Base-by-base conservation (phyloP, 2,329 filamentous ascomycete species). In the Ophiostoma ulmi region DNA sequence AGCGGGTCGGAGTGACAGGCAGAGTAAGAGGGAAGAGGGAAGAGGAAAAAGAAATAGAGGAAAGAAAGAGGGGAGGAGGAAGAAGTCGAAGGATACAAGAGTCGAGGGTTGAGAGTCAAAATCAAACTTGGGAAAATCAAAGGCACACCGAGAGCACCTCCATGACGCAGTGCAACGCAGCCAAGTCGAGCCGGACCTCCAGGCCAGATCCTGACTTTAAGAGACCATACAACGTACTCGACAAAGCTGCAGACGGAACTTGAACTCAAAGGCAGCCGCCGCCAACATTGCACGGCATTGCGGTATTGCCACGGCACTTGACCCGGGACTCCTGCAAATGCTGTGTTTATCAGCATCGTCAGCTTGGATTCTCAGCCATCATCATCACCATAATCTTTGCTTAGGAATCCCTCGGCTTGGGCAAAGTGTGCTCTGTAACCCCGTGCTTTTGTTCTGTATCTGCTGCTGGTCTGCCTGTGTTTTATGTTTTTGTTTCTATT, bases 221-320 rank as follows among this genome's bases (percentile, higher is more conserved):
- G 17, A 20, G 31, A 31, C 31, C 31, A 31, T 31, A 4, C 31
- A 31, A 31, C 2, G 31, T 5, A 48, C 44, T 48, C 20, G 20
- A 5, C 17, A 48, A n/a, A 48, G 6, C 44, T 26, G n/a, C 39
- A 44, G 52, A n/a, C n/a, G 22, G 52, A 31, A 26, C 44, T 48
- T 48, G 44, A 10, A 10, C n/a, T 20, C n/a, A 48, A 20, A n/a
- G 44, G 44, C 44, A 48, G 44, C 44, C 44, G n/a, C 52, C 52
- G 26, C 58, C 58, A 63, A 7, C 58, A 35, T 35, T 7, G 17
- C 58, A 63, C 58, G 58, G 26, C 58, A 35, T 35, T 26, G 26
- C 58, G 58, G 58, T 36, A 61, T 63, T 63, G 26, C 58, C 58
- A 63, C 58, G 58, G 58, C 58, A 63, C 58, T 35, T 63, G 26